These are phyloP conservation scores for Megacollybia marginata DNA, from an alignment of 768 basidiomycete genomes.

Conservation along the genomic window DNA sequence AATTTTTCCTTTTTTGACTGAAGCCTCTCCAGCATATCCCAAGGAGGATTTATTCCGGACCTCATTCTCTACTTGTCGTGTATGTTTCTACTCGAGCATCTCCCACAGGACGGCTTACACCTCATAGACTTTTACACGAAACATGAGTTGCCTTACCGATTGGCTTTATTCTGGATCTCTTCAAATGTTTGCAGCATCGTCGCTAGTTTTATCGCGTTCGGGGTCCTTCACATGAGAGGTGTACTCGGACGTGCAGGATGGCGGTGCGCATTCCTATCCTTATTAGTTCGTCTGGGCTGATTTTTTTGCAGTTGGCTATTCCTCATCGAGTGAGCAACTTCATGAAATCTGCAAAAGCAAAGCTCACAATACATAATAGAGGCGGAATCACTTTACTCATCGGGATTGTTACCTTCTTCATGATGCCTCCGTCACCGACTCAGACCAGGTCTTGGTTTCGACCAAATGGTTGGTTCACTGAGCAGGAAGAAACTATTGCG, in stretches of 20 bases:
- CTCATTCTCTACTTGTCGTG: constrained; percentile 56
- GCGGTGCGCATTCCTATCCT: constrained; percentile 23
- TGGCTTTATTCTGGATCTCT: constrained; percentile 51
- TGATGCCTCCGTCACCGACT: constrained; percentile 53
- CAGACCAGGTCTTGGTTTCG: constrained; percentile 52
- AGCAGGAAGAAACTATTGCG: constrained; percentile 53
- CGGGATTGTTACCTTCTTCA: constrained; percentile 48
- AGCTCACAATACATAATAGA: constrained; percentile 12
- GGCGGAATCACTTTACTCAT: constrained; percentile 45
- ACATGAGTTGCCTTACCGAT: constrained; percentile 46
- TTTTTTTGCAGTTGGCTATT: constrained; percentile 44
- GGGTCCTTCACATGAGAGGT: constrained; percentile 54
- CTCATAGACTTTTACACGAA: constrained; percentile 51
- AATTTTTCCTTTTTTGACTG: not conserved
- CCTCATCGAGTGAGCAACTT: constrained; percentile 36
- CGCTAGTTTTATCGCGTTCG: constrained; percentile 51
- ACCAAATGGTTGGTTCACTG: constrained; percentile 58
- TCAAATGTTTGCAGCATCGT: constrained; percentile 37
- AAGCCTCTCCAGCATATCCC: not conserved
- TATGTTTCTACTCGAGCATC: constrained; percentile 17
- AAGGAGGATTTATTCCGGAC: constrained; percentile 45
- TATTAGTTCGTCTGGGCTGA: not conserved
- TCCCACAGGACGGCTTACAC: constrained; percentile 1
- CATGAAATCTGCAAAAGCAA: not conserved
- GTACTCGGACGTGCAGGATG: constrained; percentile 44